These are phyloP conservation scores for Macrophomina pseudophaseolina DNA, from an alignment of 2,329 filamentous ascomycete species.

Conservation along the genomic window DNA sequence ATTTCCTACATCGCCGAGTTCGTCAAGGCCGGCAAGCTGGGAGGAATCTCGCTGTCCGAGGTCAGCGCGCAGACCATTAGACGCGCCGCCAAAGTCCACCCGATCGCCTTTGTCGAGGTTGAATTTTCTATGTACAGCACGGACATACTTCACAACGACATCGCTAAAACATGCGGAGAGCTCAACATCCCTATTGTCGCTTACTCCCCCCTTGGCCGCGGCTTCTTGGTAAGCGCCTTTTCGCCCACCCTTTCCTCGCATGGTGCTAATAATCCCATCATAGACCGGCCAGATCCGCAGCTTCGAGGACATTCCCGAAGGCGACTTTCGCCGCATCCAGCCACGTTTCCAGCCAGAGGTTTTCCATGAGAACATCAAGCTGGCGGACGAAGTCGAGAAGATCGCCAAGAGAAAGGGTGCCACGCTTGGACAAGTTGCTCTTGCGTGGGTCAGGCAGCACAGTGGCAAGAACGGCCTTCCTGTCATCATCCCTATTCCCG, in stretches of 20 bases:
- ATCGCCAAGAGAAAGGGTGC: constrained; percentile 65
- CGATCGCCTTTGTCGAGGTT: constrained; percentile 64
- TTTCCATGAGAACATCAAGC: constrained; percentile 68
- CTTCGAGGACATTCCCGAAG: constrained; percentile 61
- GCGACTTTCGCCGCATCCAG: constrained; percentile 52
- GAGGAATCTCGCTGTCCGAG: constrained; percentile 54
- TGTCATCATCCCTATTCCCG: constrained; percentile 69
- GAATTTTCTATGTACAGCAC: constrained; percentile 64
- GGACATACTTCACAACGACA: constrained; percentile 62
- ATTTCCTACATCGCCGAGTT: constrained; percentile 49
- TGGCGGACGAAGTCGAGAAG: constrained; percentile 63
- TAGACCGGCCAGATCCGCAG: constrained; percentile 49
- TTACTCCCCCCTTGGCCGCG: constrained; percentile 73
- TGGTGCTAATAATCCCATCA: background rate
- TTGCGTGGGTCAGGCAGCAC: constrained; percentile 64
- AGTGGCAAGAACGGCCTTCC: constrained; percentile 60
- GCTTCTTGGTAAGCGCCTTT: constrained; percentile 48
- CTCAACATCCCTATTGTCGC: constrained; percentile 69
- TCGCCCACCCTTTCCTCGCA: too few species aligned
- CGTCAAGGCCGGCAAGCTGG: constrained; percentile 49
- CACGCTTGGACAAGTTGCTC: constrained; percentile 67
- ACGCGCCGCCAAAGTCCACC: constrained; percentile 58
- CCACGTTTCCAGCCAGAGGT: constrained; percentile 69
- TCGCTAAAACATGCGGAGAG: constrained; percentile 63
- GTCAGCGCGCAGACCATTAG: constrained; percentile 53